These are phyloP conservation scores for Papilionanthe hybrid DNA, from an alignment of 116 monocot genomes.

Conservation along the genomic window DNA sequence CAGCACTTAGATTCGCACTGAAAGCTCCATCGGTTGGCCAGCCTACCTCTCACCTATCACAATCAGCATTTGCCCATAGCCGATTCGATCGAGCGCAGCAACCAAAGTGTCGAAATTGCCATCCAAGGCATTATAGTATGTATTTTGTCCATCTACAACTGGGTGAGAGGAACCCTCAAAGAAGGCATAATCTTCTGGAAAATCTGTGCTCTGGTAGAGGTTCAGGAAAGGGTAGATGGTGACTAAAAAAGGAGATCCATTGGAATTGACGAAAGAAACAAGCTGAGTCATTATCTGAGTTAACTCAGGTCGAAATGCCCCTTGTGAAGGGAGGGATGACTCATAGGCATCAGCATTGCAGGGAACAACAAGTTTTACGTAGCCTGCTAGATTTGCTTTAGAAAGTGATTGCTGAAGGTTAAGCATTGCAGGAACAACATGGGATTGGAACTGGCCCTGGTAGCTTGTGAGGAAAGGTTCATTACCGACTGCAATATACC, in stretches of 20 bases:
- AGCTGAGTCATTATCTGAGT: constrained; percentile 80
- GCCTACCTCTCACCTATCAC: constrained; percentile 81
- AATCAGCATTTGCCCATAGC: constrained; percentile 74
- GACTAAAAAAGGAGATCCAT: constrained; percentile 79
- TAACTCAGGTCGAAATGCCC: constrained; percentile 69
- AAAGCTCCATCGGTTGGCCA: constrained; percentile 84
- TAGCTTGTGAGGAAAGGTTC: too few species aligned
- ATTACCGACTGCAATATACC: constrained; percentile 95
- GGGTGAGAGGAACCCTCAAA: constrained; percentile 81
- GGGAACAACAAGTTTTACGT: constrained; percentile 86
- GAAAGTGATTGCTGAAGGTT: constrained; percentile 75
- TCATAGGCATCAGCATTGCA: constrained; percentile 97
- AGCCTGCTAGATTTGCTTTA: constrained; percentile 59
- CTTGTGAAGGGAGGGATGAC: constrained; percentile 73
- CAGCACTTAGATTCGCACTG: constrained; percentile 76
- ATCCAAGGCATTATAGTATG: constrained; percentile 87
- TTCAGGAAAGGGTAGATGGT: constrained; percentile 92
- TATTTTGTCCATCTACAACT: constrained; percentile 58
- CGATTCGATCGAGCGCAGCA: constrained; percentile 56
- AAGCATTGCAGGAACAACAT: constrained; percentile 63
- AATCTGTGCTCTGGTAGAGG: constrained; percentile 68
- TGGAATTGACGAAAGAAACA: constrained; percentile 63
- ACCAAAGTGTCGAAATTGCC: constrained; percentile 89
- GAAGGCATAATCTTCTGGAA: constrained; percentile 92
- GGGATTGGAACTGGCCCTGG: constrained; percentile 64